Evolutionary conservation across 2,329 filamentous ascomycete species (phyloP).

Genomic region (Helminthosporium solani): DNA sequence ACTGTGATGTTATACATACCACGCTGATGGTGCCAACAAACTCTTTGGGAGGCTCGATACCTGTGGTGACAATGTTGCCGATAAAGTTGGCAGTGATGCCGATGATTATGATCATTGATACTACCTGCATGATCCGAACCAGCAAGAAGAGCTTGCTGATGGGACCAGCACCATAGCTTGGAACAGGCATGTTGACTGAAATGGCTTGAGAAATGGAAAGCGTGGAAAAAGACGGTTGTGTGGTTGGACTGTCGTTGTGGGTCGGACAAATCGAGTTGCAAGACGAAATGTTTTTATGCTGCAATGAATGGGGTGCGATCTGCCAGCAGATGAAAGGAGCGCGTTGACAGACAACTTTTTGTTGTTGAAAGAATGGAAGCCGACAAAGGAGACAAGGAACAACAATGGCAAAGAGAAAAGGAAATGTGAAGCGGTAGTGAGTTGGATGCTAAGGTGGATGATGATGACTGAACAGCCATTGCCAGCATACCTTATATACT

Average conservation of each 20-base stretch:
- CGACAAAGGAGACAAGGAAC: conserved; percentile 36
- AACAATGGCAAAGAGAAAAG: conserved; percentile 36
- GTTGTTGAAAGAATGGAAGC: conserved; percentile 27
- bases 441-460: conserved; percentile 37
- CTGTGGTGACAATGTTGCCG: conserved; percentile 66
- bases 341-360: conserved; percentile 21
- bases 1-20: conserved; percentile 56
- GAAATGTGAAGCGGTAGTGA: conserved; percentile 36
- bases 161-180: conserved; percentile 63
- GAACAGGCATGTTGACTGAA: conserved; percentile 53
- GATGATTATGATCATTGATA: conserved; percentile 73
- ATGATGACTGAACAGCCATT: conserved; percentile 21
- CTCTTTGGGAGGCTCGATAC: conserved; percentile 67
- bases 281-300: conserved; percentile 19
- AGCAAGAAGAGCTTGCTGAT: conserved; percentile 77
- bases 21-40: conserved; percentile 77
- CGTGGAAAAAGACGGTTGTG: conserved; percentile 15
- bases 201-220: conserved; percentile 5
- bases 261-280: conserved; percentile 17
- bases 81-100: conserved; percentile 83
- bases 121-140: conserved; percentile 68
- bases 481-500: conserved; percentile 33
- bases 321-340: conserved; percentile 41
- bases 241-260: conserved; percentile 18
- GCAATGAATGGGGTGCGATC: conserved; percentile 34